Evolutionary conservation across 306 rosid genomes (phyloP).

Genomic region (Quercus bicolor): DNA sequence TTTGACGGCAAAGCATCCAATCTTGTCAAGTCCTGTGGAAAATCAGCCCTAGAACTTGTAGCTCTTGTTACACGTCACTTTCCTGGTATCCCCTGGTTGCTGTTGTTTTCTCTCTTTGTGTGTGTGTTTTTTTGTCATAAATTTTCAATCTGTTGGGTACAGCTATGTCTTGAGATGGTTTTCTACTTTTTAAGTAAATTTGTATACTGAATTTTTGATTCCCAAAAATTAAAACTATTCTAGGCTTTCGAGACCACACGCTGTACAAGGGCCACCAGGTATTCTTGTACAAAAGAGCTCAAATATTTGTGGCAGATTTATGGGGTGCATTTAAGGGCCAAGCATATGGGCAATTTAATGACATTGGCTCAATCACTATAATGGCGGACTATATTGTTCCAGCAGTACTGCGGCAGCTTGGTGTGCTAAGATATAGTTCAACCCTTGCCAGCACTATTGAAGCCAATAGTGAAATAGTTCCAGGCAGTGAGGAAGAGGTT

Average conservation of each 20-base stretch:
- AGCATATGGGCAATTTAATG: constrained; percentile 83
- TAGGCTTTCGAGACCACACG: constrained; percentile 93
- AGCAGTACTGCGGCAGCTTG: constrained; percentile 82
- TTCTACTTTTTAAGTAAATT: constrained; percentile 4
- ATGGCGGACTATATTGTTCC: constrained; percentile 98
- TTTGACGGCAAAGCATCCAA: constrained; percentile 80
- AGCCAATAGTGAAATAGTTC: constrained; percentile 59
- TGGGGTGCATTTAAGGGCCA: constrained; percentile 83
- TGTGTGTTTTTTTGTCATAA: neutral
- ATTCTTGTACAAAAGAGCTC: constrained; percentile 94
- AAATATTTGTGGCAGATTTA: constrained; percentile 90
- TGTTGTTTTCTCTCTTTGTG: neutral
- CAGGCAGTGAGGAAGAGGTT: constrained; percentile 99
- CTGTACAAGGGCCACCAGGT: constrained; percentile 90
- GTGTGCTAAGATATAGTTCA: constrained; percentile 75
- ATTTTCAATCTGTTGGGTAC: neutral
- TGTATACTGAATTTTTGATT: constrained; percentile 20
- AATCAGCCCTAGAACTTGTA: constrained; percentile 88
- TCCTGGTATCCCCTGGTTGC: constrained; percentile 53
- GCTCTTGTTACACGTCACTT: constrained; percentile 80
- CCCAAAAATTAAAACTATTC: constrained; percentile 16
- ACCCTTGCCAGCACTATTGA: constrained; percentile 64
- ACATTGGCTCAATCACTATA: constrained; percentile 75
- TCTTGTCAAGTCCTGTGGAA: constrained; percentile 72
- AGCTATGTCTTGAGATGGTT: neutral